Evolutionary conservation across 2,329 filamentous ascomycete species (phyloP), one percentile per base, ranked within the genome.

Genomic region (Beauveria rudraprayagi): DNA sequence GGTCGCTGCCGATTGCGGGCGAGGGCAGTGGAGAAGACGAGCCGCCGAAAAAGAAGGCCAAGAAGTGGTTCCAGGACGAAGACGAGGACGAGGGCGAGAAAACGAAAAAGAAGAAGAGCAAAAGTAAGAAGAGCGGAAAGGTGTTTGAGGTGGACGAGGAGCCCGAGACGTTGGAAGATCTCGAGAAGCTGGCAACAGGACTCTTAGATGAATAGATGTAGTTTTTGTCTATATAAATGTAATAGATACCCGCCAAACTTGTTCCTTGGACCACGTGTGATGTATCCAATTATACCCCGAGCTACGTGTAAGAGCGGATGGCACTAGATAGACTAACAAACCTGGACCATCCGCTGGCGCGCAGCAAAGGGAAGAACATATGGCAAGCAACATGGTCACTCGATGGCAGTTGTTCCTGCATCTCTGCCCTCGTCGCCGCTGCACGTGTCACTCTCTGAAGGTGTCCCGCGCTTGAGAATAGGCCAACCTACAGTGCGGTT

Each of bases 51-150:
- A 75, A 76, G 80, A 87, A 83, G 73, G 78, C 82, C 63, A 91
- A 89, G 83, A 91, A 91, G 75, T 91, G 88, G 88, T 91, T 91
- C 76, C 86, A 87, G 63, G 90, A 90, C 71, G 86, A 87, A 63
- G 83, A 87, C 63, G 86, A 87, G 63, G 90, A 90, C 71, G 79
- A 89, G 62, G 84, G 85, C 61, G 81, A 79, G 55, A 75, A 77
- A 58, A 75, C 73, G 54, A 68, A 68, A 55, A 70, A 64, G 59
- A 78, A 70, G 56, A 70, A 64, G 60, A 78, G 75, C 70, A 76
- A 75, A 68, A 71, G 72, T 61, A 77, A 75, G 68, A 77, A 75
- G 70, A 76, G 77, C 60, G 76, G 80, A 70, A 81, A 80, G 74
- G 80, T 85, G 52, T 80, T 87, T 69, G 82, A 83, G 75, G 79